phyloP scores from a whole-genome alignment of 768 basidiomycete species.

The Holtermanniella nyarrowii region DNA sequence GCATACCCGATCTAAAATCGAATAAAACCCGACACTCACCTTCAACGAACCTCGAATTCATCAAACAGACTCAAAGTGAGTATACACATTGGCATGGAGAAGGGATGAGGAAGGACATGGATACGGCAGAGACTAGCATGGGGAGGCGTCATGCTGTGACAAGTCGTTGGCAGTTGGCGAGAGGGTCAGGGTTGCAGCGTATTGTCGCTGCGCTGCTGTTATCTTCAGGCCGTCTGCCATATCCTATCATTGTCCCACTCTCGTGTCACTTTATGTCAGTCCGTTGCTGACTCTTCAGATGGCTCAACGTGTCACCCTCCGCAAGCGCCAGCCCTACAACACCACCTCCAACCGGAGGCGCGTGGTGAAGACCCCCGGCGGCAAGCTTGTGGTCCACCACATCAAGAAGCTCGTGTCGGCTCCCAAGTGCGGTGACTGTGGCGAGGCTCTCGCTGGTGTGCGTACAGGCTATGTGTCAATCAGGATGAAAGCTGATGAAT shows the following conservation, averaged over 20 bases:
- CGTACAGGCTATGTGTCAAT: slow-evolving; percentile 38
- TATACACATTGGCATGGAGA: not conserved
- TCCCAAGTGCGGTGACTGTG: slow-evolving; percentile 99
- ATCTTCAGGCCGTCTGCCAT: not conserved
- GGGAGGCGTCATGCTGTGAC: not conserved
- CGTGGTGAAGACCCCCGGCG: slow-evolving; percentile 96
- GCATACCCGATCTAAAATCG: not conserved
- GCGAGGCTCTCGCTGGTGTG: slow-evolving; percentile 85
- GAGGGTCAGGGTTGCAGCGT: no score
- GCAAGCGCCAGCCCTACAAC: slow-evolving; percentile 94
- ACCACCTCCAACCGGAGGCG: slow-evolving; percentile 92
- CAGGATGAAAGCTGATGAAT: slow-evolving; percentile 7
- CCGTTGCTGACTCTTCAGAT: slow-evolving; percentile 44
- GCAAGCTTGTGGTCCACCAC: slow-evolving; percentile 95
- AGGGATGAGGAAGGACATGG: not conserved
- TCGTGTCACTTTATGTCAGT: not conserved
- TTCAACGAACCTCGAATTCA: not conserved
- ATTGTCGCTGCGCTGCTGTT: not conserved
- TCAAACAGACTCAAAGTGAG: not conserved
- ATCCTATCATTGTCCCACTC: not conserved
- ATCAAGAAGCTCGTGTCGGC: slow-evolving; percentile 81
- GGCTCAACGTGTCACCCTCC: slow-evolving; percentile 99
- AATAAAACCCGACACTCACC: not conserved
- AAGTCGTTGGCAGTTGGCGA: not conserved
- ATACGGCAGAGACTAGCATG: not conserved